Base-by-base conservation (phyloP, 306 rosid species). In the Hippophae gyantsensis region DNA sequence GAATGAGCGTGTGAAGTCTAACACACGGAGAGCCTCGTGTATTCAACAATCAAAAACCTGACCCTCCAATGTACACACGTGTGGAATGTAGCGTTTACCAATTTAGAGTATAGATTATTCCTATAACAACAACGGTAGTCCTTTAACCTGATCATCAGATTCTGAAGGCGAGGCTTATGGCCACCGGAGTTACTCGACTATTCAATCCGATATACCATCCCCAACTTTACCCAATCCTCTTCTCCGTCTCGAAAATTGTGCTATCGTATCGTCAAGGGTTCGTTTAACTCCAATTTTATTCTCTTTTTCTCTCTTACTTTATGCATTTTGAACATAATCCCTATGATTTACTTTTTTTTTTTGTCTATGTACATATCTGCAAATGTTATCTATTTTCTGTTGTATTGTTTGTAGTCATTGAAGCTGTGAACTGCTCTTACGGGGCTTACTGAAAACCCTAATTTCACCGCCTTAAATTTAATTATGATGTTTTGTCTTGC, bases 101-200 rank as follows among this genome's bases (percentile, higher is more conserved):
- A 18, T 32, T 32, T 32, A 2, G 38, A 32, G 38, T 32, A 32
- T 2, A 32, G 0, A 32, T 12, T 1, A 25, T 43, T 54, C 50
- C 6, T 10, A n/a, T 2, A 14, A 59, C 45, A 69, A 40, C 42
- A 41, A 5, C 1, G 8, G 18, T 8, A 3, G 6, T 7, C 12
- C 40, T 14, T 56, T 13, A 9, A 8, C 8, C 10, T 18, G 6
- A 57, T n/a, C 25, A 57, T n/a, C 25, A 48, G 13, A 59, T 57
- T 5, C 57, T 58, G 51, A 42, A 8, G 42, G 65, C 62, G 55
- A 70, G 62, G 71, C 78, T 43, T 68, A 81, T 81, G 86, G 86
- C 86, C 76, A 61, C 73, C 78, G 64, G 44, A 64, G 68, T 52
- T 65, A 65, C 25, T 32, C 65, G 57, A 38, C 52, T 38, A 74